phyloP scores from a whole-genome alignment of 1,284 basidiomycete species.

The Fomes fomentarius region DNA sequence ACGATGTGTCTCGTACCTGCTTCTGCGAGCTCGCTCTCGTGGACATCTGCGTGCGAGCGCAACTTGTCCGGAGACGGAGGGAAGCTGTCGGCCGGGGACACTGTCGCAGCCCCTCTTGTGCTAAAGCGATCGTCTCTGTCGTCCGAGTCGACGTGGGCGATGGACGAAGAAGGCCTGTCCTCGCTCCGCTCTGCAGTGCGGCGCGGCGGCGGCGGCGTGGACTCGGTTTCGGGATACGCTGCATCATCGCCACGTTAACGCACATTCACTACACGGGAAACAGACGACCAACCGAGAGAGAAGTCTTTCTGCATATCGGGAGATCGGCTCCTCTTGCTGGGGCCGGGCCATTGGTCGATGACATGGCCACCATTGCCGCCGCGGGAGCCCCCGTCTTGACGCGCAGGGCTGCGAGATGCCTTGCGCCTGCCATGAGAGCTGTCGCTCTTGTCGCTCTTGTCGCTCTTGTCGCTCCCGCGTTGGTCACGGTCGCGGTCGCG shows the following conservation, averaged over 20 bases:
- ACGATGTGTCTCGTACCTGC: slow-evolving; percentile 1
- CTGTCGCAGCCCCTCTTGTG: neutral
- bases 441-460: too few relatives aligned
- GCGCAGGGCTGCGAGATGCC: neutral
- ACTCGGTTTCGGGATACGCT: neutral
- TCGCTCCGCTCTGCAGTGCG: neutral
- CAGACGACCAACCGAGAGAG: neutral
- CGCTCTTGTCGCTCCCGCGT: too few relatives aligned
- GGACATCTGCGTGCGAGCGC: slow-evolving; percentile 2
- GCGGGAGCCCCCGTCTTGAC: neutral
- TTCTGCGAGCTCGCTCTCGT: slow-evolving; percentile 7
- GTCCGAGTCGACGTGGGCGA: neutral
- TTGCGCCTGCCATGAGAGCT: neutral
- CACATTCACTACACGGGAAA: too few relatives aligned
- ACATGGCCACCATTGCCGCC: neutral
- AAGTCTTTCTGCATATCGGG: neutral
- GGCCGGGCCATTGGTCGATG: neutral
- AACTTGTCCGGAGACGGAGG: neutral
- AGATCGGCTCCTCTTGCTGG: neutral
- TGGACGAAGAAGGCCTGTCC: neutral
- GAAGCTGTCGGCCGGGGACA: slow-evolving; percentile 3
- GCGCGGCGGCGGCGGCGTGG: neutral
- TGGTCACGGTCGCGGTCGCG: too few relatives aligned
- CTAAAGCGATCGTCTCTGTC: neutral
- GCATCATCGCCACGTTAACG: neutral